These are phyloP conservation scores for Nitzschia sp. DNA, from an alignment of 108 stramenopile genomes.

Conservation along the genomic window DNA sequence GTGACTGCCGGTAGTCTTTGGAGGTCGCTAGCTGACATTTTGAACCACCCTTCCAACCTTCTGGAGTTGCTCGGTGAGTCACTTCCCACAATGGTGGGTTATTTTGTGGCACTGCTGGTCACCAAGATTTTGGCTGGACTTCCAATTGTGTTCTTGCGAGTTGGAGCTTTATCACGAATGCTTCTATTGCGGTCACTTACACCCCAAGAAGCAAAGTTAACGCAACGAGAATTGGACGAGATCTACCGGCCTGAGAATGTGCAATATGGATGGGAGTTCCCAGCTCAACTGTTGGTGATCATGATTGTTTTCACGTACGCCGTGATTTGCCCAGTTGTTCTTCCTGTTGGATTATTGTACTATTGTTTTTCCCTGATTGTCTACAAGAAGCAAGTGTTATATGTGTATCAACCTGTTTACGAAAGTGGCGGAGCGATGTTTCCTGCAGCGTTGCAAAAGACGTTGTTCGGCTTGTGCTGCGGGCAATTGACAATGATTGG, in stretches of 20 bases:
- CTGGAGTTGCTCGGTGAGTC: conserved; percentile 70
- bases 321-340: conserved; percentile 78
- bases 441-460: conserved; percentile 67
- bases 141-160: conserved; percentile 72
- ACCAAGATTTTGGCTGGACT: conserved; percentile 87
- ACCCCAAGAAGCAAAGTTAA: conserved; percentile 54
- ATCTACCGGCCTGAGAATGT: conserved; percentile 46
- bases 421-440: conserved; percentile 73
- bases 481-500: conserved; percentile 84
- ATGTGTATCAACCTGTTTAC: conserved; percentile 61
- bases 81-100: conserved; percentile 80
- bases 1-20: conserved; percentile 83
- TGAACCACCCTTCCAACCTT: conserved; percentile 74
- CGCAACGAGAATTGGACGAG: conserved; percentile 76
- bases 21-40: conserved; percentile 71
- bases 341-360: conserved; percentile 76
- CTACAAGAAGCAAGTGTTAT: conserved; percentile 88
- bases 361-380: conserved; percentile 76
- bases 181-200: conserved; percentile 57
- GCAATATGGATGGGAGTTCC: conserved; percentile 86
- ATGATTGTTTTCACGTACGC: conserved; percentile 75
- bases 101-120: conserved; percentile 81
- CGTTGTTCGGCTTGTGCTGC: conserved; percentile 75
- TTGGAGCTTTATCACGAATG: conserved; percentile 66
- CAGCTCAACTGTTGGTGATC: conserved; percentile 77